Conservation (phyloP, 2,329 filamentous ascomycete genomes). For the Emergomyces orientalis region DNA sequence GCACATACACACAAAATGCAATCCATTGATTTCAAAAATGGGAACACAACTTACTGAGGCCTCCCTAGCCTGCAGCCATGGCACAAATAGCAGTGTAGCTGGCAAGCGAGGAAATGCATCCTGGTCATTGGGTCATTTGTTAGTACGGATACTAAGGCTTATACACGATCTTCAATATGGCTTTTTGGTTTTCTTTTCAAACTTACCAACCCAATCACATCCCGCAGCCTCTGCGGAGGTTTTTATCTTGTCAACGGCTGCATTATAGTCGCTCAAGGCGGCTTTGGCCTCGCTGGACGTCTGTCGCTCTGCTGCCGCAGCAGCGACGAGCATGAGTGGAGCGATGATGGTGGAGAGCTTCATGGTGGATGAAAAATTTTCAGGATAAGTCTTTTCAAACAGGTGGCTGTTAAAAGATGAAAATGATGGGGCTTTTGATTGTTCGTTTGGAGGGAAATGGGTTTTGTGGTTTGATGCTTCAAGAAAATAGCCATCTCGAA, state of each 20-base stretch:
- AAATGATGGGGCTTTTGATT: not conserved
- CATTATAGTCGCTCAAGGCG: not conserved
- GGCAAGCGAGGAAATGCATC: not conserved
- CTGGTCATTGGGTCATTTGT: not conserved
- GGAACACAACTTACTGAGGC: slow-evolving; percentile 3
- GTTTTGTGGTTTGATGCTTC: not conserved
- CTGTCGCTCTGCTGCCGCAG: not conserved
- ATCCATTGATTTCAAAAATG: no score
- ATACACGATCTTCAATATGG: not conserved
- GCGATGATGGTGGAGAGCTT: not conserved
- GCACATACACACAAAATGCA: no score
- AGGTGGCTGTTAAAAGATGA: not conserved
- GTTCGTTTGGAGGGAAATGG: not conserved
- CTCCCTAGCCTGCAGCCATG: not conserved
- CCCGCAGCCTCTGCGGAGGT: not conserved
- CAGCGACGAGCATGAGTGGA: not conserved
- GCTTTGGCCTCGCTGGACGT: not conserved
- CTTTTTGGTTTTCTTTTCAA: not conserved
- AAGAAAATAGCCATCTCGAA: not conserved
- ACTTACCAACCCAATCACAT: not conserved
- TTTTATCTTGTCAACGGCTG: not conserved
- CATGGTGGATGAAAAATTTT: not conserved
- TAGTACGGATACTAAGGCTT: no score
- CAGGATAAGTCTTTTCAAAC: not conserved
- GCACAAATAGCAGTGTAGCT: not conserved